Evolutionary conservation across 169 alveolate genomes (phyloP), one percentile per base, ranked within the genome.

Genomic region (Miamiensis avidus): DNA sequence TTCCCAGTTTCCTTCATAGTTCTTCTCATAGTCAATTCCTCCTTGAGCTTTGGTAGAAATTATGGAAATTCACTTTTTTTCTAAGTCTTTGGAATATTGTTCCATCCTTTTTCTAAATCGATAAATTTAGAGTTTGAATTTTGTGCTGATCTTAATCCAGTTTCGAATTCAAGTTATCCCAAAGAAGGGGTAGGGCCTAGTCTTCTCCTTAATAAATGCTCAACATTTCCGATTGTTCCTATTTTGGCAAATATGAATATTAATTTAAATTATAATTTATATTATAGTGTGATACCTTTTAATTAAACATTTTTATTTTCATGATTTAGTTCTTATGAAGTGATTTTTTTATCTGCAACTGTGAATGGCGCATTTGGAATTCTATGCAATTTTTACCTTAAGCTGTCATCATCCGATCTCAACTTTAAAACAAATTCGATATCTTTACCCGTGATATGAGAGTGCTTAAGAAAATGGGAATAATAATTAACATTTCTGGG

Each of bases 401-500:
- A 81, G n/a, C 34, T 76, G 64, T 74, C 78, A 65, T 86, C 90
- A 65, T 76, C 31, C 29, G 75, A 75, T 86, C 90, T 81, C 29
- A 86, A 75, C 75, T 86, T 30, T 1, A 86, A 76, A 27, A 86
- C 90, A 86, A 86, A 86, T 81, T 86, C 90, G 31, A 86, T 86
- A 34, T 86, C 90, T 49, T 86, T 77, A 49, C 81, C 90, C 25
- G 90, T 86, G 0, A 86, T 86, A 29, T 86, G 78, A 34, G 76
- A 76, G 32, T 81, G 83, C 25, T 86, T 34, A 27, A 86, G 65
- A 72, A 86, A 86, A 28, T 86, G 90, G 0, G 81, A 75, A 86
- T 86, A 86, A 31, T 69, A 74, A 76, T 86, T 86, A 29, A 86
- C 90, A 86, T 86, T 86, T n/a, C 90, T 33, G 20, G 90, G 90